Evolutionary conservation across 768 basidiomycete genomes (phyloP).

Genomic region (Agaricus subrufescens): DNA sequence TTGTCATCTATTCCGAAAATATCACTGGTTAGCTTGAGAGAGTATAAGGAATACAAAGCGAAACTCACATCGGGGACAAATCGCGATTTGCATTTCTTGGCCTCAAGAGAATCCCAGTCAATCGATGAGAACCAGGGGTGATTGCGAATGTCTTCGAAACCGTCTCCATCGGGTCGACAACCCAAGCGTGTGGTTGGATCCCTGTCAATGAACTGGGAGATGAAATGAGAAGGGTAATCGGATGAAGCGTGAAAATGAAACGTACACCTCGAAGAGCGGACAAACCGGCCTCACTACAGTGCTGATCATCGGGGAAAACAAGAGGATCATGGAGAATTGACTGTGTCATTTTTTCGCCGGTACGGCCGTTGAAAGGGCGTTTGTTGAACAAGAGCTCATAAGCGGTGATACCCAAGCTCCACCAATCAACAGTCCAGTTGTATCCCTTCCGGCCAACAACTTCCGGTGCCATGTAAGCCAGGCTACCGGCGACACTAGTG

Average conservation of each 20-base stretch:
- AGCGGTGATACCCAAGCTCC: constrained; percentile 88
- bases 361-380: constrained; percentile 89
- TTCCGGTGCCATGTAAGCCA: constrained; percentile 99
- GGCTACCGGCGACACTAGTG: constrained; percentile 93
- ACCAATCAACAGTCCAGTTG: constrained; percentile 91
- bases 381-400: constrained; percentile 84
- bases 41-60: constrained; percentile 2
- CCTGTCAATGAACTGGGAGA: constrained; percentile 73
- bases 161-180: constrained; percentile 64
- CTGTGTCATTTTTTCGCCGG: constrained; percentile 81
- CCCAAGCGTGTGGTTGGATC: constrained; percentile 77
- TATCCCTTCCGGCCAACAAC: constrained; percentile 92
- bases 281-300: constrained; percentile 63
- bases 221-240: constrained; percentile 15
- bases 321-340: constrained; percentile 80
- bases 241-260: constrained; percentile 11
- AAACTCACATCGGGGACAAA: constrained; percentile 89
- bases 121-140: constrained; percentile 85
- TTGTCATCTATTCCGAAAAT: constrained; percentile 62
- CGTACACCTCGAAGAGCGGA: constrained; percentile 64
- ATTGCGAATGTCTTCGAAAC: constrained; percentile 69
- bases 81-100: constrained; percentile 68
- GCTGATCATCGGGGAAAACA: constrained; percentile 68
- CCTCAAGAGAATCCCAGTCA: constrained; percentile 76
- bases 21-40: constrained; percentile 2